Evolutionary conservation across 805 yeast species (phyloP), one percentile per base, ranked within the genome.

Genomic region (Kodamaea laetipori): DNA sequence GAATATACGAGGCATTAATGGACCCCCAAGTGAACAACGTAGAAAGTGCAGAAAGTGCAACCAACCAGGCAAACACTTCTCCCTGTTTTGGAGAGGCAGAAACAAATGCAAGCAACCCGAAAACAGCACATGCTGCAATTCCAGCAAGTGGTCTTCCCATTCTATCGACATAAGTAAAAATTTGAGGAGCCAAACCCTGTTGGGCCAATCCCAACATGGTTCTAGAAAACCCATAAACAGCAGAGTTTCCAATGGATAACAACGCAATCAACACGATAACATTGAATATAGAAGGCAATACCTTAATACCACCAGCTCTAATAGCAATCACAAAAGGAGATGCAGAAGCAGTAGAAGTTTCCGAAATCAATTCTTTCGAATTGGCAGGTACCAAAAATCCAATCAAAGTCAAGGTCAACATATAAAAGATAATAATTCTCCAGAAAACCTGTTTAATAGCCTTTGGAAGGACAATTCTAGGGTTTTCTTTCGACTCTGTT

Each of bases 251-350:
- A 43, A 70, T 69, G 33, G 74, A 64, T 28, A 70, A 59, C 33
- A 70, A 61, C 7, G 74, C 60, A n/a, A 69, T 60, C 33, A 70
- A 56, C 11, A 70, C 72, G 13, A 70, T 57, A 31, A 69, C 74
- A 44, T 70, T 70, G 57, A 70, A 67, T 21, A 70, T 67, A 3
- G 74, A 67, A 5, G 75, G 74, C 38, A 70, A 61, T 2, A 61
- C 75, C 30, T 58, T 60, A 43, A 70, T 70, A 9, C 73, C 69
- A 4, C 72, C 75, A 3, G 58, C 54, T 45, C 64, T 58, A 47
- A 70, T 70, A 33, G 75, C 74, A 47, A 70, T 64, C 27, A 70
- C 75, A 44, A 70, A 70, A 1, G 75, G 74, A 9, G 70, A 64
- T 2, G 73, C 71, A 12, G 69, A 62, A 1, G 69, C 61, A 32